Base-by-base conservation (phyloP, 352 stramenopile species). In the Phytophthora melonis region DNA sequence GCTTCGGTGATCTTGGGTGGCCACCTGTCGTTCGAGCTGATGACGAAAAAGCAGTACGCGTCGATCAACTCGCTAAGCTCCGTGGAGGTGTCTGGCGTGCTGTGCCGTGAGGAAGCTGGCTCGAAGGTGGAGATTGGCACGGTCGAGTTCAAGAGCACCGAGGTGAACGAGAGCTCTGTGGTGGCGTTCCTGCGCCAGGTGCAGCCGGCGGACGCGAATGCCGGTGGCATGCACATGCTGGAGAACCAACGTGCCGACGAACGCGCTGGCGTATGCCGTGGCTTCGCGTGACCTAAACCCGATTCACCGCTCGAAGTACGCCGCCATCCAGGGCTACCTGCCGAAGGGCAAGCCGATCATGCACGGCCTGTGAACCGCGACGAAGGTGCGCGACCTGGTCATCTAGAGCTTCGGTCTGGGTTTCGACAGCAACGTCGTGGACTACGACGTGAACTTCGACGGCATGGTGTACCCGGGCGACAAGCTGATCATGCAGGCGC, bases 381-480 rank as follows among this genome's bases (percentile, higher is more conserved):
- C 82, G n/a, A 96, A 95, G 68, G 88, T 93, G 9, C 90, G 89
- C 18, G 77, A 84, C 16, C 62, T 96, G 55, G 72, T 92, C 13
- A 81, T 89, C 14, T 66, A 84, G 47, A 72, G 78, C 27, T 89
- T 95, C 45, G 82, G 80, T 13, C 50, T 63, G 9, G 74, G 76
- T 2, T 54, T 92, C 13, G 89, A 95, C 72, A 86, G 80, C 57
- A 91, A 92, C 63, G 81, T 97, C 0, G 72, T 84, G 27, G 75
- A 84, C 13, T 97, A 93, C 71, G 78, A 93, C 19, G 91, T 83
- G 27, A 92, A 75, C 67, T 97, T 97, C 58, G 90, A 95, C 47
- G 90, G 90, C 49, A 96, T 97, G 88, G 90, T 97, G n/a, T 93
- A 94, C 69, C 88, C 89, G 2, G 84, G 87, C 21, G 89, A 97